Percentiles rank a stretch among this genome's conserved stretches.
phyloP scores from a whole-genome alignment of 1,284 basidiomycete genomes.

The Ceratobasidium sp. region DNA sequence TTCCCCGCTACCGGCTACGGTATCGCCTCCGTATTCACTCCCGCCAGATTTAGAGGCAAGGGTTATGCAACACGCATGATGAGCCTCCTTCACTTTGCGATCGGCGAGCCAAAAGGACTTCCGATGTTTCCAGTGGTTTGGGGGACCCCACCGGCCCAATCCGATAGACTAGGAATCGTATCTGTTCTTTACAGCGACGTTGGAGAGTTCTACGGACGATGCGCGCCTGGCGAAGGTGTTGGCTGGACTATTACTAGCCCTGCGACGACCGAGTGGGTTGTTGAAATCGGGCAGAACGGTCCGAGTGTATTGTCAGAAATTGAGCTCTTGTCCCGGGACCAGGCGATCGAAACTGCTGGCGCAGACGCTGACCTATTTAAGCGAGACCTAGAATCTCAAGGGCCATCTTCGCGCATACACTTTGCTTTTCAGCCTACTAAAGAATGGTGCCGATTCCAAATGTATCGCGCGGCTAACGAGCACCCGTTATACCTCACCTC shows the following conservation, averaged over 20 bases:
- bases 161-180: conserved; percentile 59
- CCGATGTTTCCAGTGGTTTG: conserved; percentile 59
- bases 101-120: conserved; percentile 58
- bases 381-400: conserved; percentile 46
- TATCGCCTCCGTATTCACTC: conserved; percentile 67
- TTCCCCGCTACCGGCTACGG: conserved; percentile 61
- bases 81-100: conserved; percentile 66
- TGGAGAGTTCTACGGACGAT: conserved; percentile 68
- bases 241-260: conserved; percentile 67
- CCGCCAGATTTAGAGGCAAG: conserved; percentile 60
- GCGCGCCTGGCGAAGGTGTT: conserved; percentile 59
- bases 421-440: conserved; percentile 64
- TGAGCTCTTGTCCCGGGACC: conserved; percentile 44
- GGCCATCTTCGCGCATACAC: conserved; percentile 45
- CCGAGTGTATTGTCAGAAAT: conserved; percentile 30
- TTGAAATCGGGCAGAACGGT: conserved; percentile 48
- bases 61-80: conserved; percentile 69
- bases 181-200: conserved; percentile 76
- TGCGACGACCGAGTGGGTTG: conserved; percentile 63
- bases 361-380: conserved; percentile 39
- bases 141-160: conserved; percentile 57
- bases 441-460: conserved; percentile 66
- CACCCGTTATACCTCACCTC: conserved; percentile 37
- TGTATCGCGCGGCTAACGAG: conserved; percentile 63
- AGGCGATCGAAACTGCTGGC: conserved; percentile 34